Percentiles rank a stretch among this genome's conserved stretches.
phyloP scores from a whole-genome alignment of 352 stramenopile genomes.

The Globisporangium mamillatum region DNA sequence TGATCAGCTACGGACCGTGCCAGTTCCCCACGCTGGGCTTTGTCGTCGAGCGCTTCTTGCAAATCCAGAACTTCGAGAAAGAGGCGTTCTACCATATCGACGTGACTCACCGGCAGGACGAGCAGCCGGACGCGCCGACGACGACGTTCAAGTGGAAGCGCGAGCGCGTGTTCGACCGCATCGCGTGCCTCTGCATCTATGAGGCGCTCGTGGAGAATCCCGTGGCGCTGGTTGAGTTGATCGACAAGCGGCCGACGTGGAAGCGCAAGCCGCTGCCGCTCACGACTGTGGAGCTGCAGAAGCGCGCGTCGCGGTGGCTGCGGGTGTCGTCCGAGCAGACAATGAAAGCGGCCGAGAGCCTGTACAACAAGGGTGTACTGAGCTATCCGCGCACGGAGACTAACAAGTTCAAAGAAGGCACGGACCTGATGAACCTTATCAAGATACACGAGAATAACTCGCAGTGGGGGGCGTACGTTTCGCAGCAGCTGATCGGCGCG shows the following conservation, averaged over 20 bases:
- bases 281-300: conserved; percentile 99
- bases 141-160: conserved; percentile 97
- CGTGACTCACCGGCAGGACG: conserved; percentile 68
- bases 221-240: conserved; percentile 55
- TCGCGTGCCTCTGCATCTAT: conserved; percentile 92
- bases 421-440: conserved; percentile 85
- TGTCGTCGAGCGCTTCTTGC: conserved; percentile 91
- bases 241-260: conserved; percentile 81
- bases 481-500: conserved; percentile 44
- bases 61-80: conserved; percentile 96
- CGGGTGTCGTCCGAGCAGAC: conserved; percentile 94
- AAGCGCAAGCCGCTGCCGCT: conserved; percentile 97
- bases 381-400: conserved; percentile 99
- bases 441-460: conserved; percentile 64
- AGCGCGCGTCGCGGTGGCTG: conserved; percentile 94
- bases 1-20: conserved; percentile 99
- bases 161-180: conserved; percentile 93
- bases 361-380: conserved; percentile 98
- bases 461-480: conserved; percentile 82
- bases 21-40: conserved; percentile 99
- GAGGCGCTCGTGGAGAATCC: conserved; percentile 67
- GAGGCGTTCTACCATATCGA: conserved; percentile 97
- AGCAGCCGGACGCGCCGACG: conserved; percentile 46
- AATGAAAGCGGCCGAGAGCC: conserved; percentile 94
- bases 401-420: conserved; percentile 95